Percentiles rank a stretch among this genome's conserved stretches.
phyloP scores from a whole-genome alignment of 2,329 filamentous ascomycete genomes.

The Lachnellula suecica region DNA sequence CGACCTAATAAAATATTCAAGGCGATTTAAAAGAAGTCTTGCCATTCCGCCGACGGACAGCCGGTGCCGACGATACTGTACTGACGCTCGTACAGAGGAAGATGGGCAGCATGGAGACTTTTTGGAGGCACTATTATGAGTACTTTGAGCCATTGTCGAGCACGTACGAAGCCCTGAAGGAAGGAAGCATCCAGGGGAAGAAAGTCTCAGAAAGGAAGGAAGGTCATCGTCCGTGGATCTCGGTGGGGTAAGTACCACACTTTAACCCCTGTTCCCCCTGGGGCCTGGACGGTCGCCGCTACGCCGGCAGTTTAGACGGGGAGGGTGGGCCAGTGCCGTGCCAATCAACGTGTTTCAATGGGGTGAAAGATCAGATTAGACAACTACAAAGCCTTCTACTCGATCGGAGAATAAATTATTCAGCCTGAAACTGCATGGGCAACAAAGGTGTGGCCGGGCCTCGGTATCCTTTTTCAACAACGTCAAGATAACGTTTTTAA shows the following conservation, averaged over 20 bases:
- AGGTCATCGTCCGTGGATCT: too few relatives aligned
- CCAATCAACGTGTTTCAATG: not conserved
- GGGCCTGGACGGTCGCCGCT: not conserved
- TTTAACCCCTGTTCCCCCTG: not conserved
- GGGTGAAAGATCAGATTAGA: not conserved
- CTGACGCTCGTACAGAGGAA: too few relatives aligned
- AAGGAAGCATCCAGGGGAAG: not conserved
- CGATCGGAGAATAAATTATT: not conserved
- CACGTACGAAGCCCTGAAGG: not conserved
- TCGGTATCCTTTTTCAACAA: too few relatives aligned
- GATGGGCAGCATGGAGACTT: too few relatives aligned
- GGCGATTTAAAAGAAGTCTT: too few relatives aligned
- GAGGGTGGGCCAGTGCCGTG: not conserved
- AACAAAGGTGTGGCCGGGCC: too few relatives aligned
- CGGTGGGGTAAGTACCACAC: not conserved
- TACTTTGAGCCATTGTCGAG: not conserved
- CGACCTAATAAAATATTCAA: too few relatives aligned
- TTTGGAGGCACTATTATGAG: too few relatives aligned
- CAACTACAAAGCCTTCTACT: not conserved
- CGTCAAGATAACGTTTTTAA: too few relatives aligned
- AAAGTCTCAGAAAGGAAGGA: not conserved
- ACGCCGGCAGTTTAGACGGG: not conserved
- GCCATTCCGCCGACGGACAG: too few relatives aligned
- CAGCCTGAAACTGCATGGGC: too few relatives aligned
- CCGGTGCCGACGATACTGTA: too few relatives aligned